Evolutionary conservation across 805 yeast species (phyloP).

Genomic region (Citeromyces matritensis): DNA sequence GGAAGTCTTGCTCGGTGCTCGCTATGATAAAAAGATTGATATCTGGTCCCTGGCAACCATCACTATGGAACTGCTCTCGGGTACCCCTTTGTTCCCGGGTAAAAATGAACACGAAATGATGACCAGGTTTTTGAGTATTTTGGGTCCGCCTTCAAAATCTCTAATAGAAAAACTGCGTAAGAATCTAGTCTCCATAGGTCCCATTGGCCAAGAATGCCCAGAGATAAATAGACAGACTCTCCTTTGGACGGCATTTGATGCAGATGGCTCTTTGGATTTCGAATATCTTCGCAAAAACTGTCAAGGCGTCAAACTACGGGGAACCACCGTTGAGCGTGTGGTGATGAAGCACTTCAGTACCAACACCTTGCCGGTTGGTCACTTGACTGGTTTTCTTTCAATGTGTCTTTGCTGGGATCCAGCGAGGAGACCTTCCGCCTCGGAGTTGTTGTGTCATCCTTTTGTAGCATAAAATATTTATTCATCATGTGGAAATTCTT

Average conservation of each 20-base stretch:
- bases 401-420: conserved; percentile 19
- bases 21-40: conserved; percentile 38
- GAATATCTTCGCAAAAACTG: conserved; percentile 6
- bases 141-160: conserved; percentile 29
- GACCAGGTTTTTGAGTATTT: conserved; percentile 22
- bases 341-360: background rate
- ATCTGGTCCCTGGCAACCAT: conserved; percentile 96
- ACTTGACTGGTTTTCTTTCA: conserved; percentile 12
- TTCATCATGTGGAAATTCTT: too few species aligned
- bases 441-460: conserved; percentile 10
- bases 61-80: conserved; percentile 69
- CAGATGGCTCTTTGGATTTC: conserved; percentile 11
- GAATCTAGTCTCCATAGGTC: conserved; percentile 18
- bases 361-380: background rate
- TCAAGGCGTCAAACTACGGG: conserved; percentile 2
- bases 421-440: conserved; percentile 13
- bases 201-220: conserved; percentile 11
- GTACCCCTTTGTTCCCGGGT: conserved; percentile 32
- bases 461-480: conserved; percentile 9
- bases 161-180: conserved; percentile 23
- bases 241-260: conserved; percentile 20
- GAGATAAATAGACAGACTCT: conserved; percentile 12
- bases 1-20: conserved; percentile 55
- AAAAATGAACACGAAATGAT: conserved; percentile 31
- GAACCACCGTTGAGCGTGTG: conserved; percentile 1